phyloP scores from a whole-genome alignment of 441 rosid species.

The Adansonia gregorii region DNA sequence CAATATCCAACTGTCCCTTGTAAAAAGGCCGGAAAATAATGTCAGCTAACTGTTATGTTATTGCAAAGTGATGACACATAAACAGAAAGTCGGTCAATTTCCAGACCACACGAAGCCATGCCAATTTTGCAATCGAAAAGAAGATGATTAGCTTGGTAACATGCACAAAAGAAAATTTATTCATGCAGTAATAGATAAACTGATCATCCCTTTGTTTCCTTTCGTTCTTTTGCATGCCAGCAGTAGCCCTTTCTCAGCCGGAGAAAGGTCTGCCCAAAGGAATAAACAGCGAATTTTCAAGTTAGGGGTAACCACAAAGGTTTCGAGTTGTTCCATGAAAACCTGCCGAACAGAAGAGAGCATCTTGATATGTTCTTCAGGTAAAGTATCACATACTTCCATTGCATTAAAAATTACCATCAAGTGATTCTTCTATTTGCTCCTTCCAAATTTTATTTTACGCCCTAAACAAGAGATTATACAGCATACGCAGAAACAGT shows the following conservation, averaged over 20 bases:
- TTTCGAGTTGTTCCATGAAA: neutral
- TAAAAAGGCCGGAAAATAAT: neutral
- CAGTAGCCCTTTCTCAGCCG: neutral
- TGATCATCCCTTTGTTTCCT: neutral
- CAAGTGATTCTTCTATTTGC: neutral
- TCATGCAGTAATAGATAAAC: neutral
- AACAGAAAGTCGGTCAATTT: neutral
- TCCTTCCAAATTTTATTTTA: neutral
- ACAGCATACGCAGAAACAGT: neutral
- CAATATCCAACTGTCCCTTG: constrained; percentile 1
- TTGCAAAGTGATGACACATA: neutral
- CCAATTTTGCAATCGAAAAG: neutral
- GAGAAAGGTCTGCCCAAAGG: constrained; percentile 7
- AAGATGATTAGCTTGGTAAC: neutral
- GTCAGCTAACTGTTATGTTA: constrained; percentile 14
- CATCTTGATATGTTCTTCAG: constrained; percentile 1
- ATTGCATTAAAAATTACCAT: neutral
- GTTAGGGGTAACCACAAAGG: neutral
- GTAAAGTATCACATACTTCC: constrained; percentile 6
- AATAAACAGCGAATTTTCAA: neutral
- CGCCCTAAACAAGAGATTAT: neutral
- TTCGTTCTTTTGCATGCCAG: neutral
- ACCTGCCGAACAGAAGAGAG: constrained; percentile 14
- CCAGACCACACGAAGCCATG: constrained; percentile 1
- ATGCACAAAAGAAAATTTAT: neutral